These are phyloP conservation scores for Apiospora aurea DNA, from an alignment of 2,329 filamentous ascomycete species.

Conservation along the genomic window DNA sequence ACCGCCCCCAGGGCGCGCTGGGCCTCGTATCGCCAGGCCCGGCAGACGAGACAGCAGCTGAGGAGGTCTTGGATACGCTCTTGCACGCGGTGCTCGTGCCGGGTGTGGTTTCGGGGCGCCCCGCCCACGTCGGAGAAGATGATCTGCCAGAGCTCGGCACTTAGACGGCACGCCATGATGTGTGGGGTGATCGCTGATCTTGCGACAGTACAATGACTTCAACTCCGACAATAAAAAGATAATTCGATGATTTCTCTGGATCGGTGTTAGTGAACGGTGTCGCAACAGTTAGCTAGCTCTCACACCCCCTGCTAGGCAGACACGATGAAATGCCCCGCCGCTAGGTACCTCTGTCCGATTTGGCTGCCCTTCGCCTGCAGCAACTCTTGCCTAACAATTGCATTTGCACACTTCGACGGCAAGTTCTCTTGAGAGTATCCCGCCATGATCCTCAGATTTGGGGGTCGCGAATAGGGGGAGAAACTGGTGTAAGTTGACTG, in stretches of 20 bases:
- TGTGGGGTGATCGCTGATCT: too few species aligned
- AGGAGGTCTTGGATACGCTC: neutral
- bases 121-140: slow-evolving; percentile 4
- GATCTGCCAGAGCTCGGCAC: slow-evolving; percentile 3
- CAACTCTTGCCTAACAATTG: neutral
- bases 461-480: neutral
- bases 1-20: neutral
- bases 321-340: neutral
- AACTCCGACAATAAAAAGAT: neutral
- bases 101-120: neutral
- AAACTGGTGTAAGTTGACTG: neutral
- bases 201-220: neutral
- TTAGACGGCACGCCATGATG: slow-evolving; percentile 9
- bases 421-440: neutral
- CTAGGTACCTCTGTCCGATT: neutral
- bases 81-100: neutral
- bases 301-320: neutral
- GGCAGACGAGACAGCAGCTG: neutral
- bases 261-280: neutral
- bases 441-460: neutral
- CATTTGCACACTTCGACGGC: neutral
- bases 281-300: neutral
- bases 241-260: too few species aligned
- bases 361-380: neutral
- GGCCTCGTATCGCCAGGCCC: neutral